phyloP scores from a whole-genome alignment of 2,329 filamentous ascomycete genomes.

The Talaromyces piceae region DNA sequence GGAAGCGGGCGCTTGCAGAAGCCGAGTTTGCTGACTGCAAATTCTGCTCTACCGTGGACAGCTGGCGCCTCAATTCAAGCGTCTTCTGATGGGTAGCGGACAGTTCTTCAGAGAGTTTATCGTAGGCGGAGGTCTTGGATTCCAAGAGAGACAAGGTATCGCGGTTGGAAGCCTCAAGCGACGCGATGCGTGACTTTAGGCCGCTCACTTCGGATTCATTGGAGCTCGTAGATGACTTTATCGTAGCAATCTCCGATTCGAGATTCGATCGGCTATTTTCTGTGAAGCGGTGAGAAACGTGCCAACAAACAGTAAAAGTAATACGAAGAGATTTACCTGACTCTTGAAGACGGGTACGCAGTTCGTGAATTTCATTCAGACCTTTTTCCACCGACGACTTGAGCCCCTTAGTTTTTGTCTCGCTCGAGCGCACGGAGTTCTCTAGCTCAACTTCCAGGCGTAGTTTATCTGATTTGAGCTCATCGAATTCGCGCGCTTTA shows the following conservation, averaged over 20 bases:
- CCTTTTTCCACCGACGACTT: constrained; percentile 77
- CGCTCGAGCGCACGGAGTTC: constrained; percentile 74
- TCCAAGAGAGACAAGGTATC: constrained; percentile 85
- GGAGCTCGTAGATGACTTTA: constrained; percentile 66
- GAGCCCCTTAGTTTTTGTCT: constrained; percentile 72
- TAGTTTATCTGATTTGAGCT: constrained; percentile 78
- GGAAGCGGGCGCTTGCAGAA: constrained; percentile 75
- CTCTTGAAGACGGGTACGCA: constrained; percentile 71
- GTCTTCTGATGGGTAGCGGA: constrained; percentile 84
- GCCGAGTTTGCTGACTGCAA: constrained; percentile 75
- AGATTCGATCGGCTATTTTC: constrained; percentile 69
- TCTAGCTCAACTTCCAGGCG: constrained; percentile 88
- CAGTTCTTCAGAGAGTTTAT: constrained; percentile 77
- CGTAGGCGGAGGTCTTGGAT: constrained; percentile 78
- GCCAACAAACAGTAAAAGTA: neutral
- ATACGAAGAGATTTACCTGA: constrained; percentile 54
- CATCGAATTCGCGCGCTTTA: constrained; percentile 77
- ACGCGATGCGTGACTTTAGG: constrained; percentile 73
- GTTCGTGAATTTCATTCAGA: constrained; percentile 72
- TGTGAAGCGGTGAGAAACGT: constrained; percentile 27
- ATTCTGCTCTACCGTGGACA: constrained; percentile 72
- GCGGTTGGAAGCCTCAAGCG: constrained; percentile 84
- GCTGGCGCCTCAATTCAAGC: constrained; percentile 72
- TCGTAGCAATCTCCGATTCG: constrained; percentile 71
- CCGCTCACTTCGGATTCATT: constrained; percentile 62